Evolutionary conservation across 179 eudicot species (phyloP), one percentile per base, ranked within the genome.

Genomic region (Actinidia polygama): DNA sequence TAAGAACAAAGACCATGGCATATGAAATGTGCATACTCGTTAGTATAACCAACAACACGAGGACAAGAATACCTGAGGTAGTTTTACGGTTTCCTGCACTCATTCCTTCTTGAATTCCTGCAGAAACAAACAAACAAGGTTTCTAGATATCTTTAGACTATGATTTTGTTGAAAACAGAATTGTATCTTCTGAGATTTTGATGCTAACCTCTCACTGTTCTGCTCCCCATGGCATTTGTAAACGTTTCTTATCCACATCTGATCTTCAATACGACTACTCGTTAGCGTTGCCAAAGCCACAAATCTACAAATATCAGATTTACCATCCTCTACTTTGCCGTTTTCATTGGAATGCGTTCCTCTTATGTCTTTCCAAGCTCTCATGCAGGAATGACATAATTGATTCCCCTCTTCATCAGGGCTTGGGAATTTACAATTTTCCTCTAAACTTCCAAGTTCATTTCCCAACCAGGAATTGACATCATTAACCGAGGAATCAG

Each of bases 251-350:
- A 78, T 59, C 89, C 83, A 79, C 15, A 8, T 14, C n/a, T 63
- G 18, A 63, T 86, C 85, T 30, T 66, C 57, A 11, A 81, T 78
- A 30, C 64, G 80, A 55, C 79, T 68, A 75, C 89, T 86, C 61
- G 85, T 86, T 49, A 83, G 81, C n/a, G 86, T 10, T 23, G 79
- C 49, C 81, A 85, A 68, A 59, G 75, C 86, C 4, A 86, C 70
- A 70, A 84, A 79, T 54, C 83, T 84, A 23, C 89, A 84, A 54
- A 84, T 47, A 61, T 86, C 72, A 15, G 86, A 81, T 24, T 66
- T 55, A 54, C 6, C 36, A 51, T 82, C 68, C 8, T 4, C 18
- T 64, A 68, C 4, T 7, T 63, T 71, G 58, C 26, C 77, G 73
- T 51, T 72, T 55, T 50, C 53, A 14, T 73, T 11, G 4, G 36